Evolutionary conservation across 140 eudicot species (phyloP), one percentile per base, ranked within the genome.

Genomic region (Oenanthe javanica): DNA sequence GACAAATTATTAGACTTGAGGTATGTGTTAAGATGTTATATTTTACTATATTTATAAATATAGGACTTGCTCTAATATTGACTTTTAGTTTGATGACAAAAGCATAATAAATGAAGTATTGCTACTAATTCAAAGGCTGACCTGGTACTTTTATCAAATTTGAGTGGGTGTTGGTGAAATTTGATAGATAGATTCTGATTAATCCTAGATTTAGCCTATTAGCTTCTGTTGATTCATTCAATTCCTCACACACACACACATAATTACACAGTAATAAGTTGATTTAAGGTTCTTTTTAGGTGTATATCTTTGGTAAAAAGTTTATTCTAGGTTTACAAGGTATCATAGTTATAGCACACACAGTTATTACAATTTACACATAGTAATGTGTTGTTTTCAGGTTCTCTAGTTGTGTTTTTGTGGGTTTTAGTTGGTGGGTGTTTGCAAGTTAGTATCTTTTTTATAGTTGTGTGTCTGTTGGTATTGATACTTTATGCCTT

Each of bases 401-500:
- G 40, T 36, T 36, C 40, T 36, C 40, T 36, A 36, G 40, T 36
- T 36, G 40, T 36, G 40, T 36, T 36, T 36, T 36, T 36, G 40
- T 36, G 40, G 40, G 2, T 36, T 36, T 36, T 36, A 36, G 40
- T 36, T 36, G 2, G 40, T 36, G 40, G 40, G 40, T 36, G 40
- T 36, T 36, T 36, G 40, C 40, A 36, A 36, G 40, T 36, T 36
- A 36, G 40, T 36, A 36, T 36, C 40, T 36, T 36, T 36, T 36
- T 36, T 36, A 36, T 36, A 36, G 40, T 14, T 59, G 21, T 59
- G 21, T 59, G 36, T 31, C 66, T 59, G 4, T 21, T 18, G 13
- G 40, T 14, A n/a, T 43, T 74, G 54, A 18, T 74, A 43, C 50
- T 78, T 70, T 11, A 88, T 83, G 86, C 87, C 86, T 81, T 63